Evolutionary conservation across 768 basidiomycete genomes (phyloP).

Genomic region (Hirschioporus abietinus): DNA sequence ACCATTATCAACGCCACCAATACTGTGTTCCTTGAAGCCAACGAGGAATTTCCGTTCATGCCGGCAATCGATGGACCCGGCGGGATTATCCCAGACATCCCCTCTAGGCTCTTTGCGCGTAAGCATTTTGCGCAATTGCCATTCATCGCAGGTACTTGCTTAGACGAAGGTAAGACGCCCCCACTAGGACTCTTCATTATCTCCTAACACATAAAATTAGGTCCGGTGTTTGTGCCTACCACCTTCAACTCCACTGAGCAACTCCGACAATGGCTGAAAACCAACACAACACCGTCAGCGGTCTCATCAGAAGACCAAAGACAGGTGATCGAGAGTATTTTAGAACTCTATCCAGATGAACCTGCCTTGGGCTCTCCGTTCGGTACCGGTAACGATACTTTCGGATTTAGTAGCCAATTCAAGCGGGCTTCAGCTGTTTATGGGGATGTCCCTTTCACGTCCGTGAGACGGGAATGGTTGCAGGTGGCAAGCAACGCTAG

Average conservation of each 20-base stretch:
- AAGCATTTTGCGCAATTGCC: slow-evolving; percentile 34
- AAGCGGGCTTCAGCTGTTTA: slow-evolving; percentile 34
- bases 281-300: slow-evolving; percentile 25
- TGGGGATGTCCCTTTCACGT: slow-evolving; percentile 23
- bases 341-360: slow-evolving; percentile 36
- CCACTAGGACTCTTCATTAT: neutral
- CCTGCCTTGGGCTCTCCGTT: slow-evolving; percentile 42
- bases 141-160: slow-evolving; percentile 39
- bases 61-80: slow-evolving; percentile 38
- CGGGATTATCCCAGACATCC: slow-evolving; percentile 34
- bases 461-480: slow-evolving; percentile 11
- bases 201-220: slow-evolving; percentile 15
- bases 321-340: slow-evolving; percentile 21
- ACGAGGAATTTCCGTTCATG: slow-evolving; percentile 27
- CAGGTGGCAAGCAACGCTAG: slow-evolving; percentile 7
- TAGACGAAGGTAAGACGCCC: slow-evolving; percentile 37
- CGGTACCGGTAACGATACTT: slow-evolving; percentile 39
- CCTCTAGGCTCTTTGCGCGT: slow-evolving; percentile 27
- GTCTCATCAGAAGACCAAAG: slow-evolving; percentile 18
- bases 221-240: slow-evolving; percentile 29
- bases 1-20: slow-evolving; percentile 15
- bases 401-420: slow-evolving; percentile 33
- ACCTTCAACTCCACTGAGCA: slow-evolving; percentile 20
- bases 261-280: slow-evolving; percentile 24
- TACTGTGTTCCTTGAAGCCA: slow-evolving; percentile 17